Conservation (phyloP, 371 early-diverging fungal species). For the Dinochytrium kinnereticum region DNA sequence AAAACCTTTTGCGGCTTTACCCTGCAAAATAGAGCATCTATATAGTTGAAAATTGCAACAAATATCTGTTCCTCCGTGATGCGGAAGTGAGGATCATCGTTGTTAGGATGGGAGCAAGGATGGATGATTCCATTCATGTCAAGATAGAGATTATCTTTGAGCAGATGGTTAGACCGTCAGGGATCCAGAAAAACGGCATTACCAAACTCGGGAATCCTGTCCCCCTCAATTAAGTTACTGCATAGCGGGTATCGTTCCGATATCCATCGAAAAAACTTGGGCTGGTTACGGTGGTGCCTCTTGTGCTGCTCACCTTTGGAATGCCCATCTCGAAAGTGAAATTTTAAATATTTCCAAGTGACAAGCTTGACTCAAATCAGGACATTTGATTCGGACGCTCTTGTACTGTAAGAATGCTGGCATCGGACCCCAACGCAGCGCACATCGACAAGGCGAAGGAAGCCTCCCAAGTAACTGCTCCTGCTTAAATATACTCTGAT, state of each 20-base stretch:
- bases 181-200: slow-evolving; percentile 15
- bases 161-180: neutral
- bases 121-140: slow-evolving; percentile 82
- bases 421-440: no score
- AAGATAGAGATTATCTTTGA: slow-evolving; percentile 66
- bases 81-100: slow-evolving; percentile 53
- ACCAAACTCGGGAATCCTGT: slow-evolving; percentile 94
- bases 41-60: slow-evolving; percentile 59
- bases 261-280: slow-evolving; percentile 89
- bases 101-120: slow-evolving; percentile 67
- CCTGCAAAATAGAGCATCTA: slow-evolving; percentile 61
- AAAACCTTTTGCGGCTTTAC: slow-evolving; percentile 63
- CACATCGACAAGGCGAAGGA: no score
- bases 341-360: no score
- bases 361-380: no score
- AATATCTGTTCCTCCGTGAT: slow-evolving; percentile 64
- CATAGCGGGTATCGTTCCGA: slow-evolving; percentile 96
- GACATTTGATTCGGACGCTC: no score
- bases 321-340: slow-evolving; percentile 73
- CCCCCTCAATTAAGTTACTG: slow-evolving; percentile 84
- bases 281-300: slow-evolving; percentile 46
- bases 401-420: no score
- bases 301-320: slow-evolving; percentile 47
- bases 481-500: no score
- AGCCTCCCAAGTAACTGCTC: no score